A percentile compares a stretch with the other conserved stretches of the same genome.
These are phyloP conservation scores for Trypanosoma cruzi DNA, from an alignment of 208 protist genomes.

Conservation along the genomic window DNA sequence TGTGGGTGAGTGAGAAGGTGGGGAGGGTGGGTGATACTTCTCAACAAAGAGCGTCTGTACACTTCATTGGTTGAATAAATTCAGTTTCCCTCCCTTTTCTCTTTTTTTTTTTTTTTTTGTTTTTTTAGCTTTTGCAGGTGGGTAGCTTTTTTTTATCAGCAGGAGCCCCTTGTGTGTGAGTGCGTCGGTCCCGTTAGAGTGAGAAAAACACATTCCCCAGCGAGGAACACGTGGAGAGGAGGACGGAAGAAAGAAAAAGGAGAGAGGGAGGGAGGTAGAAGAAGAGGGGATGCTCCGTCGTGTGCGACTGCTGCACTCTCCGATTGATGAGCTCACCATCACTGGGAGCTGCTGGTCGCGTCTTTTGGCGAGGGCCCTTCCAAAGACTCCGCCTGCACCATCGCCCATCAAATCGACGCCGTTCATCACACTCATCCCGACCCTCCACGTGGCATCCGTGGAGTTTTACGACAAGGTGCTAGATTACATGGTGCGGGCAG, in stretches of 20 bases:
- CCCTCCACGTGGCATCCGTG: slow-evolving; percentile 82
- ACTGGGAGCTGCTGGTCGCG: slow-evolving; percentile 87
- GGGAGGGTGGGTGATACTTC: too few species aligned
- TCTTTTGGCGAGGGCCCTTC: slow-evolving; percentile 49
- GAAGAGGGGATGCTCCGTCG: slow-evolving; percentile 32
- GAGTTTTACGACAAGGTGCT: slow-evolving; percentile 87
- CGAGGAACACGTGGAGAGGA: not conserved
- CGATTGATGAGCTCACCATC: slow-evolving; percentile 77
- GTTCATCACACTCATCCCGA: slow-evolving; percentile 84
- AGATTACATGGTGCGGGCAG: slow-evolving; percentile 83
- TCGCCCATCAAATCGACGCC: slow-evolving; percentile 38
- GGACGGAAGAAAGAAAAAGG: not conserved
- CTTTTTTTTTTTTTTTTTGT: too few species aligned
- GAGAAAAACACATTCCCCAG: not conserved
- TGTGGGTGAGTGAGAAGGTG: too few species aligned
- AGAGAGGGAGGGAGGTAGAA: not conserved
- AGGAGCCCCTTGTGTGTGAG: too few species aligned
- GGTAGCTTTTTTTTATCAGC: too few species aligned
- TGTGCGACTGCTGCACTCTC: slow-evolving; percentile 42
- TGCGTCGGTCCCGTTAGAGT: too few species aligned
- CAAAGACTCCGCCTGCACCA: slow-evolving; percentile 40
- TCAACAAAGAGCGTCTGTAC: too few species aligned
- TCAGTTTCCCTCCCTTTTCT: too few species aligned
- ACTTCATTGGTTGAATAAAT: too few species aligned
- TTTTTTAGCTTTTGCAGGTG: too few species aligned